Percentiles rank a stretch among this genome's conserved stretches.
These are phyloP conservation scores for Fusarium chlamydosporum DNA, from an alignment of 2,329 filamentous ascomycete species.

Conservation along the genomic window DNA sequence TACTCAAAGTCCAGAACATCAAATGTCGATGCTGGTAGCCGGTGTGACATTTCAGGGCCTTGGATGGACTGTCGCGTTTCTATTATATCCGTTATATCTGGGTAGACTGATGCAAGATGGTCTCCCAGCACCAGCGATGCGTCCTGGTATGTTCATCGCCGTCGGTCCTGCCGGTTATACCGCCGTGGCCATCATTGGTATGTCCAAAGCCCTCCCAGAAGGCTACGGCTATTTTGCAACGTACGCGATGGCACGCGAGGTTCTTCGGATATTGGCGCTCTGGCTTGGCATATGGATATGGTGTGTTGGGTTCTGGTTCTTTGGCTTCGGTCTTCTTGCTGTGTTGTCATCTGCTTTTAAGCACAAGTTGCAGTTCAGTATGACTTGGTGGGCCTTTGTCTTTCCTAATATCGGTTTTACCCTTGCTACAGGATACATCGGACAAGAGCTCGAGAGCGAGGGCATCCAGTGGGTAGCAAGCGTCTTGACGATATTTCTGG, in stretches of 20 bases:
- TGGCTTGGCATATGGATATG: constrained; percentile 50
- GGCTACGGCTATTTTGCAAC: constrained; percentile 49
- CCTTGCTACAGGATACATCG: constrained; percentile 46
- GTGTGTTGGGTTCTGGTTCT: constrained; percentile 51
- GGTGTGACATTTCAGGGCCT: constrained; percentile 50
- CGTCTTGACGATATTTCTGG: constrained; percentile 41
- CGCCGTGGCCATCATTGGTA: constrained; percentile 49
- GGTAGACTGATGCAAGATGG: constrained; percentile 50
- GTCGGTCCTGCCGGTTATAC: constrained; percentile 49
- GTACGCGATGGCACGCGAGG: constrained; percentile 44
- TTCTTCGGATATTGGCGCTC: constrained; percentile 46
- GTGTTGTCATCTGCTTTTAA: constrained; percentile 33
- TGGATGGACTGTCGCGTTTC: constrained; percentile 47
- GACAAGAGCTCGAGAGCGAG: constrained; percentile 45
- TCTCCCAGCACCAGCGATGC: constrained; percentile 47
- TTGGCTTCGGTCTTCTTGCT: constrained; percentile 46
- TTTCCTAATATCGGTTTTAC: constrained; percentile 51
- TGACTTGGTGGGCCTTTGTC: constrained; percentile 51
- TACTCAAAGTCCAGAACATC: constrained; percentile 46
- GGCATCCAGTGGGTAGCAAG: constrained; percentile 48
- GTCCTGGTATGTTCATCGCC: constrained; percentile 50
- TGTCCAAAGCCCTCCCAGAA: constrained; percentile 43
- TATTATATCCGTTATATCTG: constrained; percentile 48
- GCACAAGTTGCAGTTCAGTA: constrained; percentile 45
- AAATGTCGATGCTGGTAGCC: constrained; percentile 48